Conservation (phyloP, 306 rosid genomes). For the Vigna reflexopilosa region DNA sequence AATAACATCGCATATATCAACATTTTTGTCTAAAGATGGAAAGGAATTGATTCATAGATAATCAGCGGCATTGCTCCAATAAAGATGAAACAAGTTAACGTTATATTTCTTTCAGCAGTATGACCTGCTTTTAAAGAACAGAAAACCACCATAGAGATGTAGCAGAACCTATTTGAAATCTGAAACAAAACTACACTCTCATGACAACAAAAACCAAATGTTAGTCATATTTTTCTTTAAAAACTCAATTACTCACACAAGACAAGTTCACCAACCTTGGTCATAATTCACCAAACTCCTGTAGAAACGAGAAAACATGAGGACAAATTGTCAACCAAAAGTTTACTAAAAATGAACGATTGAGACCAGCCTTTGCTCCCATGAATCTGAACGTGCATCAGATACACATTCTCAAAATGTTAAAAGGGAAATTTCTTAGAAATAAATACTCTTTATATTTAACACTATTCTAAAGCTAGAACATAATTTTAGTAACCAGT, state of each 20-base stretch:
- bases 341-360: not conserved
- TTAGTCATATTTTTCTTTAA: not conserved
- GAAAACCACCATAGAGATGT: not conserved
- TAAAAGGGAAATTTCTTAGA: not conserved
- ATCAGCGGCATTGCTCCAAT: not conserved
- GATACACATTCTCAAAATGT: slow-evolving; percentile 5
- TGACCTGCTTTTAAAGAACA: not conserved
- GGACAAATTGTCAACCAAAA: slow-evolving; percentile 1
- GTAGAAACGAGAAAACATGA: not conserved
- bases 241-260: not conserved
- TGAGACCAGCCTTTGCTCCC: not conserved
- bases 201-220: slow-evolving; percentile 4
- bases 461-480: not conserved
- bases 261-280: slow-evolving; percentile 14
- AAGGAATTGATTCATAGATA: not conserved
- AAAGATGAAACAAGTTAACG: not conserved
- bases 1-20: not conserved
- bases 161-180: slow-evolving; percentile 28
- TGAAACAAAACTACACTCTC: slow-evolving; percentile 14
- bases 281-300: not conserved
- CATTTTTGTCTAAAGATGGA: slow-evolving; percentile 5
- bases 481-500: not conserved
- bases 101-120: not conserved
- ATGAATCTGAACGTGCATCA: slow-evolving; percentile 27
- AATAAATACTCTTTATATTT: slow-evolving; percentile 6